phyloP scores from a whole-genome alignment of 2,329 filamentous ascomycete genomes.

The Drechslerella dactyloides region DNA sequence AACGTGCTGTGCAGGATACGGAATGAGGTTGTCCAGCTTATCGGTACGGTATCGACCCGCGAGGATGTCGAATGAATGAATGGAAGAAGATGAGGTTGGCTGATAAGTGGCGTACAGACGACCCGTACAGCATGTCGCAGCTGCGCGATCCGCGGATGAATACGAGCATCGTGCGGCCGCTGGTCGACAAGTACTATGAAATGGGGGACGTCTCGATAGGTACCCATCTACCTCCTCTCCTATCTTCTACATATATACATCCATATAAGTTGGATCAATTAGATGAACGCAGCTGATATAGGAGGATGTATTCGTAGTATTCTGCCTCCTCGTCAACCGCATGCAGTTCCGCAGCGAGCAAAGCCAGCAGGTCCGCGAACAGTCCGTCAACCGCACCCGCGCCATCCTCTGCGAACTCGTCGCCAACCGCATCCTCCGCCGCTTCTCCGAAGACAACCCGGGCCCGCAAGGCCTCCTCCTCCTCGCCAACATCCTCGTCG shows the following conservation, averaged over 20 bases:
- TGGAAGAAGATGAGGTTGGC: too few species aligned
- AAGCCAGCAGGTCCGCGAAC: conserved; percentile 74
- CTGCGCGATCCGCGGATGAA: conserved; percentile 82
- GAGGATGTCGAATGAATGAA: neutral
- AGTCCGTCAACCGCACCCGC: conserved; percentile 79
- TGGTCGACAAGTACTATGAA: conserved; percentile 83
- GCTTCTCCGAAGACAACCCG: conserved; percentile 78
- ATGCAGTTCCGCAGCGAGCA: conserved; percentile 81
- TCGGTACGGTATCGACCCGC: conserved; percentile 61
- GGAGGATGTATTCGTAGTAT: too few species aligned
- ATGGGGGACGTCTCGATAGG: conserved; percentile 78
- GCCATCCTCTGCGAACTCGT: conserved; percentile 80
- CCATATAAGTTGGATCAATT: too few species aligned
- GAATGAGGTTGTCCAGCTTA: conserved; percentile 68
- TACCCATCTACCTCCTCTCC: conserved; percentile 57
- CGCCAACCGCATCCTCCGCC: conserved; percentile 76
- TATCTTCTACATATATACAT: neutral
- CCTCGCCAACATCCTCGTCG: conserved; percentile 78
- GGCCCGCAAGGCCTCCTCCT: conserved; percentile 74
- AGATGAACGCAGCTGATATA: too few species aligned
- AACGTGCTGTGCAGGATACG: conserved; percentile 60
- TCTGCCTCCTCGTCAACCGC: conserved; percentile 81
- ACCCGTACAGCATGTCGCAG: conserved; percentile 75
- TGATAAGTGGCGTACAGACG: conserved; percentile 60
- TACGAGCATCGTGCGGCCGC: conserved; percentile 75